phyloP scores from a whole-genome alignment of 768 basidiomycete species.

The Tylopilus vinaceipallidus region DNA sequence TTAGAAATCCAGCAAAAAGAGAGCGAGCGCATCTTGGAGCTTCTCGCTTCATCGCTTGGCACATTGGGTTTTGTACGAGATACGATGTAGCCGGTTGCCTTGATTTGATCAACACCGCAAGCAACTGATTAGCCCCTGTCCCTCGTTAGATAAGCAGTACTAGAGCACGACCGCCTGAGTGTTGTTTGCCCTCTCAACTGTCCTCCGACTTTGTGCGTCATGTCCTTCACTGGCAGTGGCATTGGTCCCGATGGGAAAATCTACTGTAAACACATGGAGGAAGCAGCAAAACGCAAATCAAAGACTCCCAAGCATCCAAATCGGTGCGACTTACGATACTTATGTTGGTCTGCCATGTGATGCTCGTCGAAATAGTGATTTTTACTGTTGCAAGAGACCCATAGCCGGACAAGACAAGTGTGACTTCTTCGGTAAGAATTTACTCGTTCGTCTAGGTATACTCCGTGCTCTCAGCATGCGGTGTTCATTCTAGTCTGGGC shows the following conservation, averaged over 20 bases:
- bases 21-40: constrained; percentile 72
- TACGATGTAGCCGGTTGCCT: constrained; percentile 41
- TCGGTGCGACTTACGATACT: constrained; percentile 34
- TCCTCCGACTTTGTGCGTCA: constrained; percentile 1
- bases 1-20: constrained; percentile 69
- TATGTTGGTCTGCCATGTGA: not conserved
- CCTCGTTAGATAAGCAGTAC: constrained; percentile 25
- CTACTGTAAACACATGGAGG: constrained; percentile 38
- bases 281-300: constrained; percentile 33
- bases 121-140: not conserved
- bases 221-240: constrained; percentile 16
- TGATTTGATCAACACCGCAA: not conserved
- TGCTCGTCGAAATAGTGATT: constrained; percentile 27
- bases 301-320: constrained; percentile 32
- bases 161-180: not conserved
- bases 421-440: constrained; percentile 40
- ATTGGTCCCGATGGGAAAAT: constrained; percentile 32
- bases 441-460: not conserved
- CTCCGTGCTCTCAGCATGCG: no score
- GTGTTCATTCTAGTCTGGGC: constrained; percentile 32
- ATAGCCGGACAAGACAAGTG: constrained; percentile 14
- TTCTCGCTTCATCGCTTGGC: constrained; percentile 71
- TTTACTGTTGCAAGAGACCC: constrained; percentile 38
- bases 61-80: constrained; percentile 76
- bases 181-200: not conserved